phyloP scores from a whole-genome alignment of 768 basidiomycete genomes.

The Gymnopilus junonius region DNA sequence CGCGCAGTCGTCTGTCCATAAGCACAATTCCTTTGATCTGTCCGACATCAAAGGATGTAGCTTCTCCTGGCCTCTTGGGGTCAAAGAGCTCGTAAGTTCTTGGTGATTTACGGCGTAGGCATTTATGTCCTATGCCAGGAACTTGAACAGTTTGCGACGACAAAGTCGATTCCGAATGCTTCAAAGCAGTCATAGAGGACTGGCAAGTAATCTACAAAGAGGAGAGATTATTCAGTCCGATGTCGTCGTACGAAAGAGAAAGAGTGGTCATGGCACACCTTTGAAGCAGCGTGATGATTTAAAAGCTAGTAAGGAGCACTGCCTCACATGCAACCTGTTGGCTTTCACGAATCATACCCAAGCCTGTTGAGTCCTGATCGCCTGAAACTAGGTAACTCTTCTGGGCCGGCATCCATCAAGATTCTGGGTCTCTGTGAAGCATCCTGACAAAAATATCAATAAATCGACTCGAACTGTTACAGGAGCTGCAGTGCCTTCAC shows the following conservation, averaged over 20 bases:
- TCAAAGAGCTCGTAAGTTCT: conserved; percentile 23
- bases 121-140: conserved; percentile 12
- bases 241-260: neutral
- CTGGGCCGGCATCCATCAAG: neutral
- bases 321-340: neutral
- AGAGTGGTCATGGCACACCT: neutral
- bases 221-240: neutral
- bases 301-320: neutral
- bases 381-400: neutral
- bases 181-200: conserved; percentile 17
- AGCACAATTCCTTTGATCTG: conserved; percentile 23
- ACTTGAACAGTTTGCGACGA: neutral
- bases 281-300: neutral
- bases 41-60: conserved; percentile 20
- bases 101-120: conserved; percentile 18
- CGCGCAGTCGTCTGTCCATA: conserved; percentile 21
- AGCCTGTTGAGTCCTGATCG: neutral
- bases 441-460: neutral
- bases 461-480: neutral
- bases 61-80: conserved; percentile 15
- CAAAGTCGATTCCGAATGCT: neutral
- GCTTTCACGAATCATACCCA: neutral
- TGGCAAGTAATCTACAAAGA: neutral
- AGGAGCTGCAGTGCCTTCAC: neutral
- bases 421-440: neutral